phyloP scores from a whole-genome alignment of 2,329 filamentous ascomycete genomes.

The Aspergillus caelatus region DNA sequence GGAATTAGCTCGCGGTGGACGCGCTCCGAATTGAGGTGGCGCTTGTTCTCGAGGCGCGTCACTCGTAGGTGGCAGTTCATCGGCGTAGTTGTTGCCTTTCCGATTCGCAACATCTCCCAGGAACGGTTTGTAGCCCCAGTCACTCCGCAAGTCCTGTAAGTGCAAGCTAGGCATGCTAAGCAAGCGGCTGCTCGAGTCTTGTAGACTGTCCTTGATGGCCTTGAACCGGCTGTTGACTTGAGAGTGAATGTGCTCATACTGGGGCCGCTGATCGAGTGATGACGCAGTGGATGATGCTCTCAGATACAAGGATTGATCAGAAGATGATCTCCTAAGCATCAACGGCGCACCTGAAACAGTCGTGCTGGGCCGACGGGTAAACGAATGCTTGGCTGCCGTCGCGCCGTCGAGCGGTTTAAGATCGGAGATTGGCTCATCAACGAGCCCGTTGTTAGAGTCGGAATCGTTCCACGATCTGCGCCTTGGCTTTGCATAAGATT shows the following conservation, averaged over 20 bases:
- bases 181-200: slow-evolving; percentile 76
- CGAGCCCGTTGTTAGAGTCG: slow-evolving; percentile 22
- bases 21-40: slow-evolving; percentile 15
- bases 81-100: slow-evolving; percentile 15
- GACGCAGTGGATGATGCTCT: slow-evolving; percentile 76
- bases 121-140: slow-evolving; percentile 40
- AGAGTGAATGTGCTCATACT: slow-evolving; percentile 77
- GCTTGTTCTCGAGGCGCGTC: slow-evolving; percentile 11
- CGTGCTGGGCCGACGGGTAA: slow-evolving; percentile 30
- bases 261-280: slow-evolving; percentile 79
- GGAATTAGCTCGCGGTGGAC: slow-evolving; percentile 26
- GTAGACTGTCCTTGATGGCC: slow-evolving; percentile 83
- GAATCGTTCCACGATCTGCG: slow-evolving; percentile 21
- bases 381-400: slow-evolving; percentile 38
- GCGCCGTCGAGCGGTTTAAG: slow-evolving; percentile 30
- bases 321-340: slow-evolving; percentile 63
- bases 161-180: slow-evolving; percentile 51
- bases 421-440: slow-evolving; percentile 38
- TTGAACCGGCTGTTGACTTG: slow-evolving; percentile 89
- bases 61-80: slow-evolving; percentile 9
- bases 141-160: slow-evolving; percentile 41
- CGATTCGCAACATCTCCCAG: slow-evolving; percentile 30
- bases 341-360: slow-evolving; percentile 28
- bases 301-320: slow-evolving; percentile 75
- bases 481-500: slow-evolving; percentile 8